Evolutionary conservation across 2,329 filamentous ascomycete genomes (phyloP), one percentile per base, ranked within the genome.

Genomic region (Ilyonectria destructans): DNA sequence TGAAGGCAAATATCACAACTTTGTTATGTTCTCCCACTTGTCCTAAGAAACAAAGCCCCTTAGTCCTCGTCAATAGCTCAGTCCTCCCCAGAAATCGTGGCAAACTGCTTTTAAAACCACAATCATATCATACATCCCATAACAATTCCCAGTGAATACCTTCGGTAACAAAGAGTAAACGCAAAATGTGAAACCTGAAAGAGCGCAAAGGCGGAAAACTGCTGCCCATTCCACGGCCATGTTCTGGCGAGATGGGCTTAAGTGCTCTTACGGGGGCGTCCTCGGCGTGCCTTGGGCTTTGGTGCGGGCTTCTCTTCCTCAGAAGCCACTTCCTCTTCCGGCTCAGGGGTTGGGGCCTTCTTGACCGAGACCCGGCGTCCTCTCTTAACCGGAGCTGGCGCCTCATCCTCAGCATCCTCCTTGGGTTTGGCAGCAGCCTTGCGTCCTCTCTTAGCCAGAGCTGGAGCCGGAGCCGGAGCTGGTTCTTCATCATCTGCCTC

Each of bases 281-380:
- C 58, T 17, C 58, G 64, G 26, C 64, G 64, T n/a, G 31, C 58
- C 26, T 55, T 46, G 46, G 64, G 37, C 58, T 62, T 83, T 13
- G 80, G 72, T 6, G 74, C 79, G 29, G 79, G 71, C 72, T 82
- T 77, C 55, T 79, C 74, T 19, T 72, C 63, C 45, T 66, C 56
- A 19, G 63, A 67, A 33, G 65, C 51, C 23, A 65, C 60, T 31
- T 73, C 68, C 9, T 49, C 65, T 21, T 55, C 67, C 21, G 40
- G 69, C 1, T 73, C 51, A 4, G 54, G 58, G 40, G 23, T 21
- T 23, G 58, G 19, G 12, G 23, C 70, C 54, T 75, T 74, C 58
- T 69, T 75, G 31, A 43, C 29, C 21, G 51, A 52, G 51, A 40
- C 33, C 19, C 37, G 65, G 37, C 71, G 71, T 43, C 60, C 64